These are phyloP conservation scores for Geranium rotundifolium DNA, from an alignment of 345 rosid genomes.

Conservation along the genomic window DNA sequence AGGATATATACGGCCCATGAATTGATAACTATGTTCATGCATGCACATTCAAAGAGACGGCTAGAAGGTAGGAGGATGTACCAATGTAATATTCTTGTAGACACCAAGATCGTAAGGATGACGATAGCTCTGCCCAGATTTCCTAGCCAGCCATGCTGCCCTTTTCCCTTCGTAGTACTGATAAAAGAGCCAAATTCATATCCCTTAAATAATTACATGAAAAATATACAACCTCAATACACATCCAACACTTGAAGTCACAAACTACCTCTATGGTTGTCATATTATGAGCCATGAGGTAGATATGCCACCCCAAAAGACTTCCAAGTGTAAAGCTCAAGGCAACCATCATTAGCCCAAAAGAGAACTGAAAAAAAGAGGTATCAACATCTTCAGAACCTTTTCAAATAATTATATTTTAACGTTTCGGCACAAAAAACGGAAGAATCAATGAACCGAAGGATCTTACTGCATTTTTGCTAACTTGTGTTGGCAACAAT, in stretches of 20 bases:
- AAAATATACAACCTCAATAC: background rate
- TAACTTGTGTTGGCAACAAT: too few relatives aligned
- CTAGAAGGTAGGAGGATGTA: constrained; percentile 17
- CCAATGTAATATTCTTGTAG: constrained; percentile 54
- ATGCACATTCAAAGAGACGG: constrained; percentile 2
- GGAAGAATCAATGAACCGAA: too few relatives aligned
- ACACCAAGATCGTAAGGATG: constrained; percentile 51
- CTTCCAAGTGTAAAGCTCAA: constrained; percentile 45
- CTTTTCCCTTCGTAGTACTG: constrained; percentile 65
- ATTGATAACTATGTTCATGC: too few relatives aligned
- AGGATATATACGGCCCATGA: too few relatives aligned
- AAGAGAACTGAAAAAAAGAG: constrained; percentile 44
- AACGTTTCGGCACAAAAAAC: too few relatives aligned
- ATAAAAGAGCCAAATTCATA: constrained; percentile 7
- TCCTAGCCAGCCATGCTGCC: constrained; percentile 69
- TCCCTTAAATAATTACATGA: background rate
- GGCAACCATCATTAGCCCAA: constrained; percentile 32
- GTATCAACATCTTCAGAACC: too few relatives aligned
- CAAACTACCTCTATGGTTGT: constrained; percentile 66
- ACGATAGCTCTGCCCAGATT: constrained; percentile 66
- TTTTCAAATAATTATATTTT: too few relatives aligned
- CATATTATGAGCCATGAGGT: constrained; percentile 61
- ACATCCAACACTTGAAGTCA: background rate
- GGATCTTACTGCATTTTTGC: too few relatives aligned
- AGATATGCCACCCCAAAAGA: constrained; percentile 75